These are phyloP conservation scores for Stemphylium lycopersici DNA, from an alignment of 2,329 filamentous ascomycete species.

Conservation along the genomic window DNA sequence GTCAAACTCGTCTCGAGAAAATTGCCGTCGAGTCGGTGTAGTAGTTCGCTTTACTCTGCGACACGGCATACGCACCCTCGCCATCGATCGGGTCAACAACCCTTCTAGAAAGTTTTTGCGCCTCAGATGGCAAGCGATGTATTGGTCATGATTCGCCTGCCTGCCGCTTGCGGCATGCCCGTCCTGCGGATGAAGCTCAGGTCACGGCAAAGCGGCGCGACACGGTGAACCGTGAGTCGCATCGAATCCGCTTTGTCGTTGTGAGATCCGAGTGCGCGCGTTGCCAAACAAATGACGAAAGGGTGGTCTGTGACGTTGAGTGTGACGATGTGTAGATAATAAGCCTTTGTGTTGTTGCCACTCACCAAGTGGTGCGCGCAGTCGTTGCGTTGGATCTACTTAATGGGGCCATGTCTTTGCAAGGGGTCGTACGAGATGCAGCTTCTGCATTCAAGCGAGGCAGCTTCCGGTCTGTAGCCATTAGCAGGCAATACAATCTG, in stretches of 20 bases:
- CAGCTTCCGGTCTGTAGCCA: conserved; percentile 7
- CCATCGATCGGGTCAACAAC: conserved; percentile 8
- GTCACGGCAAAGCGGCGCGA: conserved; percentile 7
- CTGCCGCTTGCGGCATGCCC: conserved; percentile 4
- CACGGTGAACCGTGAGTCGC: conserved; percentile 7
- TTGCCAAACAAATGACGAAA: not conserved
- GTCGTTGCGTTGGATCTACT: conserved; percentile 1
- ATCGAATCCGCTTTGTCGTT: conserved; percentile 1
- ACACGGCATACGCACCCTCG: conserved; percentile 14
- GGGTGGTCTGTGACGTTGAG: conserved; percentile 2
- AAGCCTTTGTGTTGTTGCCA: conserved; percentile 3
- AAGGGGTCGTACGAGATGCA: conserved; percentile 2
- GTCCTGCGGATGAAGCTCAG: not conserved
- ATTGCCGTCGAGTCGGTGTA: conserved; percentile 30
- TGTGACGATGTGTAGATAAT: conserved; percentile 1
- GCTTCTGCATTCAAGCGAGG: conserved; percentile 4
- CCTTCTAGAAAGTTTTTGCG: conserved; percentile 2
- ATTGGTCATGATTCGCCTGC: conserved; percentile 3
- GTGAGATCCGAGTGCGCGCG: not conserved
- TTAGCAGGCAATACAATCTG: conserved; percentile 6
- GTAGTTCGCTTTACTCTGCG: conserved; percentile 23
- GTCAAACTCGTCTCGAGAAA: conserved; percentile 14
- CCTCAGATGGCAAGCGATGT: conserved; percentile 2
- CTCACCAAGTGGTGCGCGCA: conserved; percentile 3
- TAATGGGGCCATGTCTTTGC: conserved; percentile 2